phyloP scores from a whole-genome alignment of 805 yeast genomes.

The Metschnikowia reukaufii region DNA sequence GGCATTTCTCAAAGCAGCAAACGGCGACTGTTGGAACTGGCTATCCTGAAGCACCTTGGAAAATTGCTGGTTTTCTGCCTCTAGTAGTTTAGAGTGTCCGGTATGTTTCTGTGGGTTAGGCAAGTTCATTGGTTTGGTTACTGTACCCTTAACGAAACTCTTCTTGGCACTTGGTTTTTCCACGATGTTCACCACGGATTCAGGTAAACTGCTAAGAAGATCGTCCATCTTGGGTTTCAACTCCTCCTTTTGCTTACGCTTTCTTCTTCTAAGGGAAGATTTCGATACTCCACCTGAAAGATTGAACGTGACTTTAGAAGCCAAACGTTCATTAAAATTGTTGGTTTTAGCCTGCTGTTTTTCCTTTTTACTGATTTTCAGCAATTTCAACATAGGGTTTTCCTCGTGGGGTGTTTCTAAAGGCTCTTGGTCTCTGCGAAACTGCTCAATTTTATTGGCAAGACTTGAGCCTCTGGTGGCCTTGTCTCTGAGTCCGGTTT shows the following conservation, averaged over 20 bases:
- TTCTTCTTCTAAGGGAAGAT: conserved; percentile 62
- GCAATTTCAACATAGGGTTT: conserved; percentile 53
- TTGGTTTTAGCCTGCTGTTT: conserved; percentile 44
- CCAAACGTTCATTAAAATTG: conserved; percentile 33
- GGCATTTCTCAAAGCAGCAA: conserved; percentile 63
- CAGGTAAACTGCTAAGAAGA: conserved; percentile 52
- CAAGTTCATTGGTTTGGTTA: conserved; percentile 33
- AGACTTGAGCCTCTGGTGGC: conserved; percentile 24
- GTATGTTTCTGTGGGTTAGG: conserved; percentile 51
- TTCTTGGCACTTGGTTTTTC: conserved; percentile 7
- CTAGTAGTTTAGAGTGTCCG: conserved; percentile 50
- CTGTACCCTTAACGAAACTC: conserved; percentile 25
- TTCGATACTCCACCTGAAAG: conserved; percentile 57
- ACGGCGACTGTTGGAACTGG: conserved; percentile 59
- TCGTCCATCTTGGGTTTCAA: conserved; percentile 69
- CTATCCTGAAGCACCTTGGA: conserved; percentile 54
- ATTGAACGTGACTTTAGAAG: conserved; percentile 30
- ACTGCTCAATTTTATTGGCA: conserved; percentile 28
- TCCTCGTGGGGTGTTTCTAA: conserved; percentile 27
- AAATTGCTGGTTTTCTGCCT: conserved; percentile 59
- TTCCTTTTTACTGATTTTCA: conserved; percentile 53
- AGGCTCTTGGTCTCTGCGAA: conserved; percentile 21
- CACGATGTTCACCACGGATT: conserved; percentile 22
- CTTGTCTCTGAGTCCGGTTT: conserved; percentile 36
- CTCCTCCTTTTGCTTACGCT: conserved; percentile 58